Base-by-base conservation (phyloP, 2,329 filamentous ascomycete species). In the Sordariomycetes sp. region DNA sequence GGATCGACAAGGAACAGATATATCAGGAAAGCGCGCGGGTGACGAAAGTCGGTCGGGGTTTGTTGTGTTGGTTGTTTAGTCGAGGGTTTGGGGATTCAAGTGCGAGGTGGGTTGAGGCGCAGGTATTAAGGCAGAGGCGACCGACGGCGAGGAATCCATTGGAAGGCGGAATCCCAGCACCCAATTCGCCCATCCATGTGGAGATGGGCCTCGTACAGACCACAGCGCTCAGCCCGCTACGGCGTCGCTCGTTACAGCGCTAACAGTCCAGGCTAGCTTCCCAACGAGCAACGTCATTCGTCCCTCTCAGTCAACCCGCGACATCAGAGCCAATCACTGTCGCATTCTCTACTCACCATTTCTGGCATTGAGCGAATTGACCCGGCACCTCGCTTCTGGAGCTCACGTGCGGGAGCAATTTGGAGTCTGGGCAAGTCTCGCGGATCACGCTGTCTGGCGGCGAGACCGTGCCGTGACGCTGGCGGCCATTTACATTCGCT, bases 71-170 rank as follows among this genome's bases (percentile, higher is more conserved):
- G 20, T 18, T 34, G 32, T 36, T 25, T 24, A 18, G 27, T 31
- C 9, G 33, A 30, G 34, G 21, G 30, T 31, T 31, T 19, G 34
- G 28, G 18, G 31, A 15, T 17, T 28, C 21, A 33, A 33, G 20
- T 24, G 27, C 11, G 32, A 36, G 34, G 27, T 36, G 34, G 34
- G 20, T 31, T 31, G 14, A 28, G 24, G 32, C 21, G 23, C 32
- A 33, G 23, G 23, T 33, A 26, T 17, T 26, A 33, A n/a, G n/a
- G n/a, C n/a, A 33, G 32, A 20, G 21, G 19, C 19, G n/a, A 7
- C 20, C n/a, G 19, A 10, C 18, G 30, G 20, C 12, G 19, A n/a
- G 30, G 10, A 32, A 15, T n/a, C 9, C 18, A 24, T 12, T 8
- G 28, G 15, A 21, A 32, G 11, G 16, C 30, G 24, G 18, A 21